Conservation (phyloP, 2,329 filamentous ascomycete genomes). For the Fusarium verrucosum region DNA sequence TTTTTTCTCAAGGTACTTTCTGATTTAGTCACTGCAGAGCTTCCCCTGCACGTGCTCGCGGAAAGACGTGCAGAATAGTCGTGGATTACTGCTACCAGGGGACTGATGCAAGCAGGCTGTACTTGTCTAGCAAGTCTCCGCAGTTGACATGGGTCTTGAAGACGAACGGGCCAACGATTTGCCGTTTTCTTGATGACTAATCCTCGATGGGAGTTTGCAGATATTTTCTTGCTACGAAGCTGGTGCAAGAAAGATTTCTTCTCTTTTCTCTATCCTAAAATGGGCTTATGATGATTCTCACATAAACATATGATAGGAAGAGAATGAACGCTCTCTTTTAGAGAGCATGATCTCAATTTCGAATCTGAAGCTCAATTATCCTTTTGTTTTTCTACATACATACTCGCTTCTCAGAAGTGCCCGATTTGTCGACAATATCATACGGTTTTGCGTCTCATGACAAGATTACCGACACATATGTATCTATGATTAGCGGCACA, state of each 20-base stretch:
- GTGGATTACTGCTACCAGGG: constrained; percentile 19
- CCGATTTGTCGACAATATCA: not conserved
- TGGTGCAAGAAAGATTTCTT: constrained; percentile 33
- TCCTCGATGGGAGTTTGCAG: constrained; percentile 14
- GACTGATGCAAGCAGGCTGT: constrained; percentile 28
- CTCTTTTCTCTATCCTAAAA: constrained; percentile 48
- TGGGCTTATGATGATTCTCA: constrained; percentile 70
- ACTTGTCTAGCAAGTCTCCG: constrained; percentile 22
- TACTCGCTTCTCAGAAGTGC: not conserved
- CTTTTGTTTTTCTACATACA: constrained; percentile 11
- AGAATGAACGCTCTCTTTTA: constrained; percentile 67
- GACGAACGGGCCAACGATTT: constrained; percentile 39
- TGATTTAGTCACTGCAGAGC: constrained; percentile 24
- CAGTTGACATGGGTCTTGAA: constrained; percentile 7
- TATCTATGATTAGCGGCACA: not conserved
- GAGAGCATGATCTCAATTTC: constrained; percentile 69
- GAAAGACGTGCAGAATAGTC: not conserved
- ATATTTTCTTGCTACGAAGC: constrained; percentile 38
- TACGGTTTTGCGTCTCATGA: not conserved
- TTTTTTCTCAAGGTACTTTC: constrained; percentile 35
- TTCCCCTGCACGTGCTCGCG: constrained; percentile 18
- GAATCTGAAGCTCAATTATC: constrained; percentile 65
- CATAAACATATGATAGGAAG: constrained; percentile 72
- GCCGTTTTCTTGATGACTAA: constrained; percentile 43
- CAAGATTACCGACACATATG: no score